Percentiles rank a stretch among this genome's conserved stretches.
phyloP scores from a whole-genome alignment of 2,329 filamentous ascomycete genomes.

The Fusarium falciforme region DNA sequence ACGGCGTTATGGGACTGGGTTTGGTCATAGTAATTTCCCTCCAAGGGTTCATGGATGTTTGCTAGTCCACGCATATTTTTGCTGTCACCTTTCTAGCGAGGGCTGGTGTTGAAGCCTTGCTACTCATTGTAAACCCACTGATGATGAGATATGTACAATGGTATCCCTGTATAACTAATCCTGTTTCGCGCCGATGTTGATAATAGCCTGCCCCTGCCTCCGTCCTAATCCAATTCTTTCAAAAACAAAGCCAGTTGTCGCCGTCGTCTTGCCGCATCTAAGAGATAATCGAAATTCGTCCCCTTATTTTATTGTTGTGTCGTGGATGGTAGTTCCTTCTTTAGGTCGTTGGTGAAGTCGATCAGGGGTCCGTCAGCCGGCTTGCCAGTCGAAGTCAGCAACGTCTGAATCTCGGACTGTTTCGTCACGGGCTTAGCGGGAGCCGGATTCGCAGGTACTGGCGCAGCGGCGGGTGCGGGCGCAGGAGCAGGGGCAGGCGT shows the following conservation, averaged over 20 bases:
- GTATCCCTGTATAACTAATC: constrained; percentile 43
- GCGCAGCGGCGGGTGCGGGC: neutral
- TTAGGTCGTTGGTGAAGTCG: constrained; percentile 67
- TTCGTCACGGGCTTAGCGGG: constrained; percentile 5
- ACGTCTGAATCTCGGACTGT: constrained; percentile 54
- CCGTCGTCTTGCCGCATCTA: constrained; percentile 27
- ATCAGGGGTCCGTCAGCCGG: constrained; percentile 62
- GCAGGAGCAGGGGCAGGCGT: constrained; percentile 11
- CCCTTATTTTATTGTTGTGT: constrained; percentile 38
- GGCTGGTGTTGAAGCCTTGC: constrained; percentile 43
- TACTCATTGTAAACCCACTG: constrained; percentile 42
- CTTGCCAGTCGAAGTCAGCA: constrained; percentile 62
- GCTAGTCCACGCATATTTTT: constrained; percentile 32
- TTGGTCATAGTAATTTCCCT: constrained; percentile 35
- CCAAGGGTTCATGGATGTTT: constrained; percentile 29
- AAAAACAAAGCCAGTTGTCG: constrained; percentile 31
- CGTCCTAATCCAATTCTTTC: constrained; percentile 31
- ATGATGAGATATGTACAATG: constrained; percentile 39
- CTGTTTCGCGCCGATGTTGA: constrained; percentile 43
- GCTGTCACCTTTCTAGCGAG: constrained; percentile 23
- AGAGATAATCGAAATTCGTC: constrained; percentile 23
- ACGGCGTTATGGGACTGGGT: constrained; percentile 43
- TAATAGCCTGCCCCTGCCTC: constrained; percentile 35
- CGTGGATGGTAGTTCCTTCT: constrained; percentile 58
- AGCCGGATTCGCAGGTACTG: neutral